These are phyloP conservation scores for Eremochloa ophiuroides DNA, from an alignment of 176 grass and related monocot genomes.

Conservation along the genomic window DNA sequence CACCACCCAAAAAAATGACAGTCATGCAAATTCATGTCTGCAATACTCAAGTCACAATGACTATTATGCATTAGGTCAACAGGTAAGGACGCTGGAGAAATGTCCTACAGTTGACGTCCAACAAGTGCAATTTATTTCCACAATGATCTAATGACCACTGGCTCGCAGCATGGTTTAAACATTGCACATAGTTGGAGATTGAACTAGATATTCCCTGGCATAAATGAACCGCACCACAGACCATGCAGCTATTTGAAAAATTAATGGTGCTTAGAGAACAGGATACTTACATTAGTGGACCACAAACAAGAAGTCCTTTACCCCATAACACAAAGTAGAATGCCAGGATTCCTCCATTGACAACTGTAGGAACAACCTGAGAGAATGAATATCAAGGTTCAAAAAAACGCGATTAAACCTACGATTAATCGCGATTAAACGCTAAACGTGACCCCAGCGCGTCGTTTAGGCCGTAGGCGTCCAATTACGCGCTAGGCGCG, in stretches of 20 bases:
- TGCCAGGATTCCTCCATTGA: conserved; percentile 97
- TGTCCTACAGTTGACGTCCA: background rate
- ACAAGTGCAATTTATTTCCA: conserved; percentile 7
- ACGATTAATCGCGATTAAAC: no score
- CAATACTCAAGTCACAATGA: background rate
- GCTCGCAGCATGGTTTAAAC: background rate
- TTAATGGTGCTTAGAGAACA: conserved; percentile 19
- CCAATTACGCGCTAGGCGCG: no score
- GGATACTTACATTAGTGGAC: conserved; percentile 81
- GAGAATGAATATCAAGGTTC: conserved; percentile 19
- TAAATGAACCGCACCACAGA: background rate
- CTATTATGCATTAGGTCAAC: background rate
- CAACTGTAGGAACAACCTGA: conserved; percentile 79
- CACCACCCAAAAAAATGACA: background rate
- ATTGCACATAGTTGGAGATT: background rate
- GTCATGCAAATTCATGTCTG: conserved; percentile 10
- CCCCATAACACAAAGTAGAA: conserved; percentile 94
- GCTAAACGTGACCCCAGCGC: no score
- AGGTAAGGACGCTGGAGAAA: background rate
- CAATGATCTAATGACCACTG: background rate
- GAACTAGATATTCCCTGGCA: conserved; percentile 4
- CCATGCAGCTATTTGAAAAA: background rate
- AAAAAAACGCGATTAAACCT: no score
- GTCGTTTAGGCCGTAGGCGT: no score
- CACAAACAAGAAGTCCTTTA: conserved; percentile 85